Evolutionary conservation across 768 basidiomycete species (phyloP).

Genomic region (Daedaleopsis nitida): DNA sequence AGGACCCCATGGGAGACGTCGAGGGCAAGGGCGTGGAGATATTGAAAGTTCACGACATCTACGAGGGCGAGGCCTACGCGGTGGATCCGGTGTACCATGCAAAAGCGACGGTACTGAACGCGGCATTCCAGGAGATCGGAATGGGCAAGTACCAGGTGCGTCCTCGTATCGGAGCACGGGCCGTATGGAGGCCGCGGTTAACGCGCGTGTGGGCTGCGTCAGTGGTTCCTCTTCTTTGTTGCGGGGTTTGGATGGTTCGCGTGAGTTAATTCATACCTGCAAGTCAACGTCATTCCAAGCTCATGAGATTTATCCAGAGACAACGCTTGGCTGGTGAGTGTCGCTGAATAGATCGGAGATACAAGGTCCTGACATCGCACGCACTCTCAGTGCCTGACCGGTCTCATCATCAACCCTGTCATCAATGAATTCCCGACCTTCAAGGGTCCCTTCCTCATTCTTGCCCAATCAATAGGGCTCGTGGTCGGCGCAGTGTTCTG

Average conservation of each 20-base stretch:
- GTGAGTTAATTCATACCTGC: conserved; percentile 39
- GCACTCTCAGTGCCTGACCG: conserved; percentile 53
- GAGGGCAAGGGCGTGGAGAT: conserved; percentile 2
- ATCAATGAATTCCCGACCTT: conserved; percentile 61
- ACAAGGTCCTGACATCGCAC: not conserved
- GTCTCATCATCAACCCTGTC: conserved; percentile 66
- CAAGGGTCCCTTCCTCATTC: conserved; percentile 60
- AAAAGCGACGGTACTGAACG: conserved; percentile 49
- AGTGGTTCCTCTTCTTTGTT: conserved; percentile 65
- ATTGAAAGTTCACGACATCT: conserved; percentile 9
- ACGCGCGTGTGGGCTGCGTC: not conserved
- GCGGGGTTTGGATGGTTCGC: conserved; percentile 75
- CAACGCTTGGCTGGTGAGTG: conserved; percentile 67
- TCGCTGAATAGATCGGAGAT: not conserved
- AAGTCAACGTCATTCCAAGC: not conserved
- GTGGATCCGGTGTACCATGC: conserved; percentile 48
- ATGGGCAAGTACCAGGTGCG: conserved; percentile 56
- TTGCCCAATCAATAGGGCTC: conserved; percentile 75
- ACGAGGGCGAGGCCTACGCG: conserved; percentile 28
- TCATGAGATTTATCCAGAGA: conserved; percentile 42
- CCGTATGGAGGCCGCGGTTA: not conserved
- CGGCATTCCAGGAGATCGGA: conserved; percentile 50
- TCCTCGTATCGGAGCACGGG: not conserved
- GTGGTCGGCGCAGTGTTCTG: conserved; percentile 70
- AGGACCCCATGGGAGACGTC: conserved; percentile 1